Conservation (phyloP, 2,329 filamentous ascomycete genomes). For the Nothopassalora personata region DNA sequence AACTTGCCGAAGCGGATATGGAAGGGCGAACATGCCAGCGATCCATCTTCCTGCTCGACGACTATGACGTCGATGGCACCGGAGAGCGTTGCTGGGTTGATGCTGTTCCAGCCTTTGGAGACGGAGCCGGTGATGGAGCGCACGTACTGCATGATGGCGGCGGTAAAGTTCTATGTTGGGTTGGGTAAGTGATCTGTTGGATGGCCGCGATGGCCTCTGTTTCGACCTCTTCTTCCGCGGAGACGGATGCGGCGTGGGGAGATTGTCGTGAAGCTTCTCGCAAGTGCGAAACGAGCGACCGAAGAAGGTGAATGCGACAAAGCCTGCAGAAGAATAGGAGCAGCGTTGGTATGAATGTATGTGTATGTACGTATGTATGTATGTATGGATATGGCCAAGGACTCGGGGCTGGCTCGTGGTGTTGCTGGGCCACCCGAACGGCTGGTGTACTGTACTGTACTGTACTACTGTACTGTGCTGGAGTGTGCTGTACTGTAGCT, state of each 20-base stretch:
- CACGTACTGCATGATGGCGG: slow-evolving; percentile 81
- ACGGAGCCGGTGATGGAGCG: slow-evolving; percentile 91
- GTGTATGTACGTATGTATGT: not conserved
- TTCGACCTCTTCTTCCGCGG: not conserved
- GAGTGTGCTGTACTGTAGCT: not conserved
- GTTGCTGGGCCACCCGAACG: not conserved
- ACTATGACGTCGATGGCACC: slow-evolving; percentile 99
- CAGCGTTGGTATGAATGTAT: not conserved
- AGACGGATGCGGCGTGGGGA: not conserved
- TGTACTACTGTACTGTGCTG: too few species aligned
- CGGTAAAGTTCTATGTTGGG: not conserved
- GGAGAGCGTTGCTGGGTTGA: slow-evolving; percentile 94
- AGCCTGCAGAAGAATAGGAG: not conserved
- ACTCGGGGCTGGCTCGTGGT: not conserved
- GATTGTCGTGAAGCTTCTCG: not conserved
- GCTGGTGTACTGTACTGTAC: too few species aligned
- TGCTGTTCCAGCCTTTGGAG: slow-evolving; percentile 98
- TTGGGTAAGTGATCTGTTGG: not conserved
- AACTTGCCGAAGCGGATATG: slow-evolving; percentile 99
- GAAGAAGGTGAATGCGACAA: not conserved
- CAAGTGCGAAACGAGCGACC: not conserved
- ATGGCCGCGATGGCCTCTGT: not conserved
- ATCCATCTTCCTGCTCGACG: slow-evolving; percentile 88
- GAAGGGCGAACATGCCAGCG: slow-evolving; percentile 87
- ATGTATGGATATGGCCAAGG: not conserved